phyloP scores from a whole-genome alignment of 352 stramenopile genomes.

The Phytophthora macrochlamydospora region DNA sequence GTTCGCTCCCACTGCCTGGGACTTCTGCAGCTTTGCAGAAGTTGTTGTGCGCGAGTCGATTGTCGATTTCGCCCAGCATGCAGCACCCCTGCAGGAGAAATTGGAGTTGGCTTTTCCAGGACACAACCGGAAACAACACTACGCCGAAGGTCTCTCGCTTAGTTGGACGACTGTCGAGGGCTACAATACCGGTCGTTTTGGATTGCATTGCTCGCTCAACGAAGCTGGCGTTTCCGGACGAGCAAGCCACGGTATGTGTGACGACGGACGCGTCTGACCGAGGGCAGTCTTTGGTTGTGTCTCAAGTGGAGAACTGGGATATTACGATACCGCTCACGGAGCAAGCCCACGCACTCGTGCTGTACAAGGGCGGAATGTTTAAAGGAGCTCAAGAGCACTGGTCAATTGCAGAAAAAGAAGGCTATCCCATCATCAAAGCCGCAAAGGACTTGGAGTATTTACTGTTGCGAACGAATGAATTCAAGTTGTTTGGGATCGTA shows the following conservation, averaged over 20 bases:
- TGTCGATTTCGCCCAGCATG: slow-evolving; percentile 16
- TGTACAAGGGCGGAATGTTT: slow-evolving; percentile 16
- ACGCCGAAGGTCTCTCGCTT: not conserved
- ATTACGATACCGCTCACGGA: not conserved
- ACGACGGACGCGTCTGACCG: slow-evolving; percentile 3
- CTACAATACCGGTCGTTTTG: not conserved
- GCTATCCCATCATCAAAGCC: slow-evolving; percentile 19
- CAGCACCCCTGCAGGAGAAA: slow-evolving; percentile 11
- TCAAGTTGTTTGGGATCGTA: slow-evolving; percentile 31
- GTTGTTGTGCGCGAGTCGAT: slow-evolving; percentile 21
- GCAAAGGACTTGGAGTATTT: slow-evolving; percentile 15
- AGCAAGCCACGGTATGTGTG: slow-evolving; percentile 3
- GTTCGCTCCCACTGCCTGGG: slow-evolving; percentile 10
- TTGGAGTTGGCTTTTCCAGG: slow-evolving; percentile 13
- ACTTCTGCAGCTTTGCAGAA: slow-evolving; percentile 23
- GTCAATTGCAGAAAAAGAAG: slow-evolving; percentile 28
- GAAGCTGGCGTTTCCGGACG: slow-evolving; percentile 10
- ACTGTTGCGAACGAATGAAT: slow-evolving; percentile 14
- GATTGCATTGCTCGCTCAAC: not conserved
- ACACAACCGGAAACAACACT: not conserved
- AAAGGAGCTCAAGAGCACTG: slow-evolving; percentile 8
- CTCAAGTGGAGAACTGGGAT: slow-evolving; percentile 1
- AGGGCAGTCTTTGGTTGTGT: slow-evolving; percentile 7
- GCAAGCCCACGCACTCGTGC: slow-evolving; percentile 13
- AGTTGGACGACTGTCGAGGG: slow-evolving; percentile 5